phyloP scores from a whole-genome alignment of 495 filamentous ascomycete species.

The Physcia stellaris region DNA sequence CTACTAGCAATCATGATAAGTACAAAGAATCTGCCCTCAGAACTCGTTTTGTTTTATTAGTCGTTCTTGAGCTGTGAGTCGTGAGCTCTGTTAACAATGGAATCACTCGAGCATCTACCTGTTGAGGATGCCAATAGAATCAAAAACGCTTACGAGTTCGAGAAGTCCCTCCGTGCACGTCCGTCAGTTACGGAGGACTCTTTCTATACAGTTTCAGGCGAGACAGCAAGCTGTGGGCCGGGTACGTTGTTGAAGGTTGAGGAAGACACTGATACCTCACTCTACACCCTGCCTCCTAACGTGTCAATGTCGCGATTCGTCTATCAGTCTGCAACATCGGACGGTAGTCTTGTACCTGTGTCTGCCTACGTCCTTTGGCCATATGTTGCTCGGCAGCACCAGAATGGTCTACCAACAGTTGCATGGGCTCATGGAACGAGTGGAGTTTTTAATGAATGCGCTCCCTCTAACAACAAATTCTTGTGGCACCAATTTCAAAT shows the following conservation, averaged over 20 bases:
- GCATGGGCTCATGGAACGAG: constrained; percentile 35
- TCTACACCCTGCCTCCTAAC: constrained; percentile 20
- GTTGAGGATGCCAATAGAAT: too few relatives aligned
- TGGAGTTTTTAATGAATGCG: constrained; percentile 23
- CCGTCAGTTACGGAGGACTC: not conserved
- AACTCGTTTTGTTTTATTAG: too few relatives aligned
- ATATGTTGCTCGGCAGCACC: constrained; percentile 16
- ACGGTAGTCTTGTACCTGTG: constrained; percentile 28
- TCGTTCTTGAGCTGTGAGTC: too few relatives aligned
- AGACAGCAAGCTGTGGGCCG: not conserved
- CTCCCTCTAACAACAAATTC: constrained; percentile 25
- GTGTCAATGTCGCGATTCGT: constrained; percentile 28
- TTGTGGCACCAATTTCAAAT: constrained; percentile 27
- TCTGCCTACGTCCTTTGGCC: constrained; percentile 37
- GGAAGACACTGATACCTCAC: constrained; percentile 14
- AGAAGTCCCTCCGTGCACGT: not conserved
- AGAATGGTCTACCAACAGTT: constrained; percentile 21
- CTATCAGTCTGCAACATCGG: constrained; percentile 26
- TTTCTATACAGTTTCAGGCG: not conserved
- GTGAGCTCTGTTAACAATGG: too few relatives aligned
- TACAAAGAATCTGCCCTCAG: too few relatives aligned
- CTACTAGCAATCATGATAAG: too few relatives aligned
- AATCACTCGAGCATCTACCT: too few relatives aligned
- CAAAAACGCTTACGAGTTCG: too few relatives aligned
- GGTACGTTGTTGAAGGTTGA: constrained; percentile 24